Percentiles rank a stretch among this genome's conserved stretches.
Evolutionary conservation across 305 asterid genomes (phyloP).

Genomic region (Fraxinus dipetala): DNA sequence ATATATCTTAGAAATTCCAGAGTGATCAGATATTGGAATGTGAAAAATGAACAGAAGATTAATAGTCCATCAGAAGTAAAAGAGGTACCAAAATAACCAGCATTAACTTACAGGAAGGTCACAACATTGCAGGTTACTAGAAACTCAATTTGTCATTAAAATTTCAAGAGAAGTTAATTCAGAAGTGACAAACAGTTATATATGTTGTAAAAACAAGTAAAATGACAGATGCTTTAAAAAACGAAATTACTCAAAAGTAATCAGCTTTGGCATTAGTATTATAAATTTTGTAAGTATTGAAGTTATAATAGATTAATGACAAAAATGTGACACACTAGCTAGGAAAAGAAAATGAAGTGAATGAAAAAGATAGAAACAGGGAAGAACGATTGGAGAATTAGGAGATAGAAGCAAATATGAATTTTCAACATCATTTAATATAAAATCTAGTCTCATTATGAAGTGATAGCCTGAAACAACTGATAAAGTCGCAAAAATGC

Average conservation of each 20-base stretch:
- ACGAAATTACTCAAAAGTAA: background rate
- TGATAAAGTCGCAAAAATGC: background rate
- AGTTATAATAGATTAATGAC: background rate
- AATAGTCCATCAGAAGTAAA: background rate
- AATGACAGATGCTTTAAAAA: background rate
- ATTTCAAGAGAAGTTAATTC: background rate
- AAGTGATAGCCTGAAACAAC: background rate
- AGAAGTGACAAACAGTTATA: background rate
- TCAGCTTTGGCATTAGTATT: background rate
- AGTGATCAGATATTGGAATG: background rate
- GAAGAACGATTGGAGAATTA: background rate
- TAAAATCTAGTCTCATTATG: background rate
- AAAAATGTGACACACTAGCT: background rate
- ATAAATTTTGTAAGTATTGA: background rate
- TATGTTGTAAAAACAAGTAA: background rate
- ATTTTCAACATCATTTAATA: background rate
- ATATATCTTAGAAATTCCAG: background rate
- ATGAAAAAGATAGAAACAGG: background rate
- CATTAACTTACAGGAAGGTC: background rate
- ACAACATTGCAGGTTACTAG: background rate
- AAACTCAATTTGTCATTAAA: background rate
- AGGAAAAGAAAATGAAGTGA: slow-evolving; percentile 1
- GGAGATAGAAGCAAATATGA: background rate
- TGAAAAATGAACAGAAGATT: background rate
- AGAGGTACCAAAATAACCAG: background rate